Evolutionary conservation across 23 red algal species (phyloP).

Genomic region (Gracilaria vermiculophylla): DNA sequence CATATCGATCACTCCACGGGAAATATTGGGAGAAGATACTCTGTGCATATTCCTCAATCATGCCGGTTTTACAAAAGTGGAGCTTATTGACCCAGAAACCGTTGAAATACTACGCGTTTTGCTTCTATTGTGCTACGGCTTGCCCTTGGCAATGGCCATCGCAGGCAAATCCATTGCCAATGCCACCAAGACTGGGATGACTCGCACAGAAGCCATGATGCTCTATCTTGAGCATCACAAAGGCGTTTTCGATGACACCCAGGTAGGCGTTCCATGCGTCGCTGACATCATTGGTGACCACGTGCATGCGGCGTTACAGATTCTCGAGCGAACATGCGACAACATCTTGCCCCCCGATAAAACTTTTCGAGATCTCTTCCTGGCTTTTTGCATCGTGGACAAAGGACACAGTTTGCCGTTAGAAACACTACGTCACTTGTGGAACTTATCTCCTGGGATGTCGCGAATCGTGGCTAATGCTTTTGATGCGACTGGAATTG

Average conservation of each 20-base stretch:
- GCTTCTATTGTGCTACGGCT: background rate
- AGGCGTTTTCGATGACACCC: background rate
- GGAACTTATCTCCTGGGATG: constrained; percentile 8
- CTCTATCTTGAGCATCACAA: constrained; percentile 12
- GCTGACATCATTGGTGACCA: background rate
- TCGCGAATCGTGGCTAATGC: background rate
- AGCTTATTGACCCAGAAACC: background rate
- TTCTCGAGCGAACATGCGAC: background rate
- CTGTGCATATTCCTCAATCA: constrained; percentile 28
- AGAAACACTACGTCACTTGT: background rate
- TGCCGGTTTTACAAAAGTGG: constrained; percentile 2
- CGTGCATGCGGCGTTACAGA: background rate
- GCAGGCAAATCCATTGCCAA: constrained; percentile 8
- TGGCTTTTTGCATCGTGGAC: background rate
- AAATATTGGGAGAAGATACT: background rate
- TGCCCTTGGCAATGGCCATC: background rate
- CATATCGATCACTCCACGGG: background rate
- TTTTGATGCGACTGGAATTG: background rate
- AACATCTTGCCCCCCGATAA: background rate
- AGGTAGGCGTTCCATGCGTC: background rate
- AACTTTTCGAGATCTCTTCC: constrained; percentile 12
- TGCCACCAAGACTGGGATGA: background rate
- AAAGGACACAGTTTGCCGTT: background rate
- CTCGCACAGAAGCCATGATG: constrained; percentile 1
- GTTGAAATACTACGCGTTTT: constrained; percentile 2